Base-by-base conservation (phyloP, 2,329 filamentous ascomycete species). In the Samsoniella hepiali region DNA sequence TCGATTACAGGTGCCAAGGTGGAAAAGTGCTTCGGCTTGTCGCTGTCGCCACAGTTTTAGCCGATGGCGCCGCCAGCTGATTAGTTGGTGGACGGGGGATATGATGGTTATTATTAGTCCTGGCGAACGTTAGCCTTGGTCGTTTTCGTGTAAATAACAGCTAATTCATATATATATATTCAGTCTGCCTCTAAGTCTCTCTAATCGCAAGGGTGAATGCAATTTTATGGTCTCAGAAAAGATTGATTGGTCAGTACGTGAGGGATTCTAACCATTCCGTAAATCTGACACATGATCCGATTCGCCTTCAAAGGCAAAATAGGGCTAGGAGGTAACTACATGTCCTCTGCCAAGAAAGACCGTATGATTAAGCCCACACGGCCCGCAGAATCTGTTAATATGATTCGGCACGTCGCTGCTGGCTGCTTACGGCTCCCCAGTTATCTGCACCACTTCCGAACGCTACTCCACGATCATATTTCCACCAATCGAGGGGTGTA, bases 1-100 rank as follows among this genome's bases (percentile, higher is more conserved):
- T 67, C 68, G 3, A 66, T 75, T 15, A 74, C 72, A 1, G 70
- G 70, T 22, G 72, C 70, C 34, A 63, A 63, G 36, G 71, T 73
- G 38, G 62, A 58, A 22, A 63, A 6, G 27, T 64, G 62, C 38
- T 63, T 58, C 7, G 54, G 54, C 17, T 38, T 63, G 31, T 50
- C 62, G 10, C 36, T 58, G n/a, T 27, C 55, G 15, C 45, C 55
- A 3, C 42, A 47, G n/a, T 29, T 63, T 7, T 63, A 58, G 38
- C n/a, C 9, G 22, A 7, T 15, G 34, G 9, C 34, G 22, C 54
- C 17, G 50, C 8, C 7, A 3, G 2, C 10, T 17, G 17, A 32
- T 32, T 36, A n/a, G 3, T 29, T 49, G 11, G 27, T 49, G 27
- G 44, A 17, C n/a, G 7, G n/a, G 27, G n/a, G 10, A 10, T 29